Evolutionary conservation across 2,329 filamentous ascomycete genomes (phyloP).

Genomic region (Rugonectria rugulosa): DNA sequence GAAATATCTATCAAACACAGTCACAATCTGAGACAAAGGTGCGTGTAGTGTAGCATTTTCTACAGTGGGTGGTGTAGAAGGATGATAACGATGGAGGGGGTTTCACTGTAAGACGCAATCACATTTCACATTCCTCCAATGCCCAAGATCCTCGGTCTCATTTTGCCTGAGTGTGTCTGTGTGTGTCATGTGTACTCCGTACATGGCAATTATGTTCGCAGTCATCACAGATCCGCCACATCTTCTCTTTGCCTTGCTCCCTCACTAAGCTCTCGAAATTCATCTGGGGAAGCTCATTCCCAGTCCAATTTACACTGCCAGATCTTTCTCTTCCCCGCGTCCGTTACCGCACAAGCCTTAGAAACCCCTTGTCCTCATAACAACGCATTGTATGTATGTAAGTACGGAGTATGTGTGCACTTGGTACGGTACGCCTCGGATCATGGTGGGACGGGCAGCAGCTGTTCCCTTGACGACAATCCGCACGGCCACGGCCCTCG

Average conservation of each 20-base stretch:
- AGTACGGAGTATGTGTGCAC: background rate
- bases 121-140: background rate
- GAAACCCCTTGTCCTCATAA: constrained; percentile 1
- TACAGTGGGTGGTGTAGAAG: background rate
- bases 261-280: constrained; percentile 1
- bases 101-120: background rate
- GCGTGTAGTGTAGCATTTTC: constrained; percentile 8
- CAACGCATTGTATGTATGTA: background rate
- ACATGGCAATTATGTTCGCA: no score
- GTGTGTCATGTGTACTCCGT: background rate
- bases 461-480: constrained; percentile 15
- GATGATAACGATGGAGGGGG: background rate
- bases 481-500: background rate
- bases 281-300: constrained; percentile 4
- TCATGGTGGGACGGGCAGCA: constrained; percentile 8
- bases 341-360: constrained; percentile 2
- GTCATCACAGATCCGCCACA: no score
- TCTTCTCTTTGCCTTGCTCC: background rate
- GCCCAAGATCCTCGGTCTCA: background rate
- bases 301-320: constrained; percentile 1
- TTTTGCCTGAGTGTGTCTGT: constrained; percentile 1
- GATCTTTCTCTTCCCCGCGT: constrained; percentile 15
- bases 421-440: constrained; percentile 5
- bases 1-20: constrained; percentile 23
- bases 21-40: constrained; percentile 26